These are phyloP conservation scores for Elaphomyces granulatus DNA, from an alignment of 495 filamentous ascomycete genomes.

Conservation along the genomic window DNA sequence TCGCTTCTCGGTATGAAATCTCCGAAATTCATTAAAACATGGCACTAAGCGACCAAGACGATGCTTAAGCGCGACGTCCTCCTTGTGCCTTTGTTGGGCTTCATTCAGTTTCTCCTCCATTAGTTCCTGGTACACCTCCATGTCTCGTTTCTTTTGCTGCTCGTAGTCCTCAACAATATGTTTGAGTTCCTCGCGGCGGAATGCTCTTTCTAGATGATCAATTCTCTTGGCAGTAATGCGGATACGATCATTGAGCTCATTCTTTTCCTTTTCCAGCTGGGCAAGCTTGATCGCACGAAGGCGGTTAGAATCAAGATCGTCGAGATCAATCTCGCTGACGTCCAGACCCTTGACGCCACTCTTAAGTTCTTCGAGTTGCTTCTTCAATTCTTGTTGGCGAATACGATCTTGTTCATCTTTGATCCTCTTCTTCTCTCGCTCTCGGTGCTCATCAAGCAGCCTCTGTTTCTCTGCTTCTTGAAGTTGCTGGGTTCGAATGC, in stretches of 20 bases:
- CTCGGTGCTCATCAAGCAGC: conserved; percentile 75
- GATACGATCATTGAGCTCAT: conserved; percentile 75
- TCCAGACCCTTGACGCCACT: conserved; percentile 70
- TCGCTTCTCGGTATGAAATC: conserved; percentile 66
- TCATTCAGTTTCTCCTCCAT: conserved; percentile 66
- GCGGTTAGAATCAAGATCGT: conserved; percentile 75
- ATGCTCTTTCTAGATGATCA: conserved; percentile 94
- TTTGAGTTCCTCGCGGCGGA: conserved; percentile 88
- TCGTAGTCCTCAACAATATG: conserved; percentile 79
- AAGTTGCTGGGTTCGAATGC: conserved; percentile 66
- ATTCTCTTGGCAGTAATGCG: conserved; percentile 88
- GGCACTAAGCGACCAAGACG: conserved; percentile 70
- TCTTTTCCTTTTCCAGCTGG: conserved; percentile 95
- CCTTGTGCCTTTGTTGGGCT: conserved; percentile 73
- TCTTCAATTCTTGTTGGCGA: conserved; percentile 84
- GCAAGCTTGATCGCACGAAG: conserved; percentile 89
- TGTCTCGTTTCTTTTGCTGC: conserved; percentile 63
- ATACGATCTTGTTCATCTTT: conserved; percentile 84
- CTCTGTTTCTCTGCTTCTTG: conserved; percentile 79
- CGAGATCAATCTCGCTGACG: conserved; percentile 57
- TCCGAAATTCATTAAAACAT: conserved; percentile 65
- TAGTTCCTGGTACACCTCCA: conserved; percentile 62
- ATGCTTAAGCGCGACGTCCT: conserved; percentile 84
- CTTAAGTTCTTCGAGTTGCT: conserved; percentile 89
- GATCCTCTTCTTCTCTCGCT: conserved; percentile 77